These are phyloP conservation scores for Fraxinus albicans DNA, from an alignment of 305 asterid species.

Conservation along the genomic window DNA sequence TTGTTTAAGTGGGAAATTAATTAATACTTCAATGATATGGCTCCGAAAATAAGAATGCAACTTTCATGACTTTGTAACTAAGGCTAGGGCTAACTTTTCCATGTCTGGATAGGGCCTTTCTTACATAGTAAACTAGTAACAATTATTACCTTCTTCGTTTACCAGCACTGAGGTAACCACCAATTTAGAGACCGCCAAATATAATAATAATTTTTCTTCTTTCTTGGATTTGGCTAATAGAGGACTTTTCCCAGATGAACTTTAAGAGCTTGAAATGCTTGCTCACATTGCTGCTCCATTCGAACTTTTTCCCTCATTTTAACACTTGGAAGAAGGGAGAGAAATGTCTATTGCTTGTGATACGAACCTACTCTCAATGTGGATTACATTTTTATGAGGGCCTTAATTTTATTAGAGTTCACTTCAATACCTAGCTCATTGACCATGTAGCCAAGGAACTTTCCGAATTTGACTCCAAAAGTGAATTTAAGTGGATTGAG, in stretches of 20 bases:
- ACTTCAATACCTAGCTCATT: background rate
- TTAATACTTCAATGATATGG: background rate
- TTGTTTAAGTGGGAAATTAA: background rate
- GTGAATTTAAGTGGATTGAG: background rate
- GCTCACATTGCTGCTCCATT: background rate
- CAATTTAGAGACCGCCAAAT: background rate
- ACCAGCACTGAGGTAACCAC: background rate
- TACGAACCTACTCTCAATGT: background rate
- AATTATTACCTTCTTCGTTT: background rate
- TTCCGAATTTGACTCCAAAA: background rate
- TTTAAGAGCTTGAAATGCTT: background rate
- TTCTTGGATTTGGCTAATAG: background rate
- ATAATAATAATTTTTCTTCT: background rate
- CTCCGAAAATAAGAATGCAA: background rate
- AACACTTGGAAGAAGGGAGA: background rate
- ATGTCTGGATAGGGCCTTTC: background rate
- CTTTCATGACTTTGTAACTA: background rate
- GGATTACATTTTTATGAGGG: background rate
- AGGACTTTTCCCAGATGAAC: background rate
- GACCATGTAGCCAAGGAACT: background rate
- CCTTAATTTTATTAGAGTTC: background rate
- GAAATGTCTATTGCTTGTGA: background rate
- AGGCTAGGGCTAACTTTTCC: background rate
- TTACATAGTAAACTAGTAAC: no score
- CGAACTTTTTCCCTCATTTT: background rate